These are phyloP conservation scores for Colletotrichum incanum DNA, from an alignment of 2,329 filamentous ascomycete species.

Conservation along the genomic window DNA sequence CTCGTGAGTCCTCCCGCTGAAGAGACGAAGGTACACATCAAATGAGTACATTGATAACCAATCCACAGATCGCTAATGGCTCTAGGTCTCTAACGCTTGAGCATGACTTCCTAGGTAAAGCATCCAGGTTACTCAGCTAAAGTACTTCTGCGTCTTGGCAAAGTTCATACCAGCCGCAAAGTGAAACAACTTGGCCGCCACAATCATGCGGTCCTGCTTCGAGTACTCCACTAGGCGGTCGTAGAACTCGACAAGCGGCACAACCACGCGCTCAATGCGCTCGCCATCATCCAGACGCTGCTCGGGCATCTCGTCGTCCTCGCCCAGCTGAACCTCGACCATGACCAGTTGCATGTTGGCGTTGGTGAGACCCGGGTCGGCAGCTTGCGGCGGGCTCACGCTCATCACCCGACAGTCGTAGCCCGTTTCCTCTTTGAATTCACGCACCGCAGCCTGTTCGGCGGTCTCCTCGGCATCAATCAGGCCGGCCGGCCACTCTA, in stretches of 20 bases:
- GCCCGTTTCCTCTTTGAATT: slow-evolving; percentile 71
- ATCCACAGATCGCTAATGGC: background rate
- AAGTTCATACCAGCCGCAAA: slow-evolving; percentile 73
- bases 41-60: background rate
- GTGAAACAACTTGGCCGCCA: slow-evolving; percentile 73
- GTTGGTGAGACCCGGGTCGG: slow-evolving; percentile 72
- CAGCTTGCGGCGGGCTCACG: slow-evolving; percentile 68
- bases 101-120: background rate
- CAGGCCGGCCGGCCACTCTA: slow-evolving; percentile 70
- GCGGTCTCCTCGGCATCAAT: slow-evolving; percentile 67
- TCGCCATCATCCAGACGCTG: slow-evolving; percentile 74
- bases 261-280: slow-evolving; percentile 72
- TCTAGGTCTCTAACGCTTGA: background rate
- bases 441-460: slow-evolving; percentile 67
- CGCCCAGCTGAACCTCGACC: slow-evolving; percentile 69
- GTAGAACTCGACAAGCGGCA: slow-evolving; percentile 71
- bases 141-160: background rate
- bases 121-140: background rate
- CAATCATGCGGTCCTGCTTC: slow-evolving; percentile 64
- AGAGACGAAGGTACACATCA: too few species aligned
- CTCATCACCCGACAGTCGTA: slow-evolving; percentile 66
- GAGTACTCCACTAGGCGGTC: slow-evolving; percentile 64
- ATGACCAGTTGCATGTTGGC: slow-evolving; percentile 75
- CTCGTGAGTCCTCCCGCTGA: too few species aligned
- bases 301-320: slow-evolving; percentile 66